A percentile compares a stretch with the other conserved stretches of the same genome.
Conservation (phyloP, 306 rosid species). For the Casuarina glauca region DNA sequence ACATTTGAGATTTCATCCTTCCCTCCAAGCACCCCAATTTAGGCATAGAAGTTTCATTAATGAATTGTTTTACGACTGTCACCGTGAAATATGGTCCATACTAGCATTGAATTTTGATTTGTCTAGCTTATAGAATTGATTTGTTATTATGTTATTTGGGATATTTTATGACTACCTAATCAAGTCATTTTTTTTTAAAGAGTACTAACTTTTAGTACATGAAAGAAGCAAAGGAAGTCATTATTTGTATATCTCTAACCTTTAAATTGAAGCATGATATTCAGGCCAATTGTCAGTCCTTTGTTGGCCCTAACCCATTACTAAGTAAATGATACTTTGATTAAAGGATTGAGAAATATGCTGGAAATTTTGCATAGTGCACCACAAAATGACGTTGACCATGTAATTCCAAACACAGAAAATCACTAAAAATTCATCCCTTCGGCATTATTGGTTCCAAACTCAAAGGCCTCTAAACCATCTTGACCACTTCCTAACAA, state of each 20-base stretch:
- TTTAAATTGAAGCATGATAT: not conserved
- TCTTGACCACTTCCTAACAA: not conserved
- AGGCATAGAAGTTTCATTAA: not conserved
- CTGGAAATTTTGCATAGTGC: not conserved
- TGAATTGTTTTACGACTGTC: not conserved
- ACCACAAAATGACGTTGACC: not conserved
- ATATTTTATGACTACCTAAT: not conserved
- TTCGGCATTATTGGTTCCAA: too few relatives aligned
- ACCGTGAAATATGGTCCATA: not conserved
- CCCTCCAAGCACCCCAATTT: not conserved
- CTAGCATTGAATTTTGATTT: not conserved
- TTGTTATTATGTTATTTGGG: not conserved
- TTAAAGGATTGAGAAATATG: not conserved
- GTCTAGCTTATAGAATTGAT: not conserved
- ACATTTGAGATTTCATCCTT: slow-evolving; percentile 1
- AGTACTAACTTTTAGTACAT: too few relatives aligned
- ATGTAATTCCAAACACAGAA: not conserved
- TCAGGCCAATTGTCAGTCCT: not conserved
- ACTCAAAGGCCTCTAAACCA: too few relatives aligned
- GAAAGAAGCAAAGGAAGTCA: not conserved
- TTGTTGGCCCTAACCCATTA: too few relatives aligned
- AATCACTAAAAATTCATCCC: not conserved
- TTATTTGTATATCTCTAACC: not conserved
- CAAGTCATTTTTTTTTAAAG: not conserved
- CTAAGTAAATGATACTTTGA: not conserved